phyloP scores from a whole-genome alignment of 1,284 basidiomycete species.

The Phellinidium pouzarii region DNA sequence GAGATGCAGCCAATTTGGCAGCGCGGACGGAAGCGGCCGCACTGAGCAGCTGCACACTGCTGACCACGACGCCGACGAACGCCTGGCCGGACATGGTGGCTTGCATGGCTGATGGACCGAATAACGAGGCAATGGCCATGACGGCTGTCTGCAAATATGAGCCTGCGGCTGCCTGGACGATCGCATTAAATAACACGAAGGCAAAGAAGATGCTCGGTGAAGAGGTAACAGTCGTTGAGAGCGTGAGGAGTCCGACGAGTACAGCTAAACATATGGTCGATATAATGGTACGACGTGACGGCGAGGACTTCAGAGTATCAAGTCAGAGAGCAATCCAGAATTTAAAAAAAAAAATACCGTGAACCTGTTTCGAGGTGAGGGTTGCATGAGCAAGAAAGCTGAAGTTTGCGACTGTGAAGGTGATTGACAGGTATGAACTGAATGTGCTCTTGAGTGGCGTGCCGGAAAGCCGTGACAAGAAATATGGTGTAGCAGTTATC shows the following conservation, averaged over 20 bases:
- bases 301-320: conserved; percentile 34
- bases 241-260: conserved; percentile 48
- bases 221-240: conserved; percentile 49
- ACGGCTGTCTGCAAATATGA: conserved; percentile 66
- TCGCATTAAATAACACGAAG: conserved; percentile 55
- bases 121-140: conserved; percentile 64
- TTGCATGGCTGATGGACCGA: conserved; percentile 63
- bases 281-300: conserved; percentile 43
- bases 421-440: conserved; percentile 60
- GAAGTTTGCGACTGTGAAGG: conserved; percentile 60
- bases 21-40: conserved; percentile 43
- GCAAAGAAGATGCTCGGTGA: conserved; percentile 51
- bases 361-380: conserved; percentile 57
- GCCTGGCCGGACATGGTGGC: conserved; percentile 71
- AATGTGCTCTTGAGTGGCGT: conserved; percentile 55
- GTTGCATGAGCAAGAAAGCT: conserved; percentile 68
- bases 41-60: conserved; percentile 63
- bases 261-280: conserved; percentile 40
- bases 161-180: conserved; percentile 48
- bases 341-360: not conserved
- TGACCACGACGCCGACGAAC: conserved; percentile 68
- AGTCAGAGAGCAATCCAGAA: conserved; percentile 8
- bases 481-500: conserved; percentile 73
- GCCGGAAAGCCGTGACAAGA: conserved; percentile 53
- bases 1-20: conserved; percentile 26